Base-by-base conservation (phyloP, 2,329 filamentous ascomycete genomes). In the Rhinocladiella mackenziei region DNA sequence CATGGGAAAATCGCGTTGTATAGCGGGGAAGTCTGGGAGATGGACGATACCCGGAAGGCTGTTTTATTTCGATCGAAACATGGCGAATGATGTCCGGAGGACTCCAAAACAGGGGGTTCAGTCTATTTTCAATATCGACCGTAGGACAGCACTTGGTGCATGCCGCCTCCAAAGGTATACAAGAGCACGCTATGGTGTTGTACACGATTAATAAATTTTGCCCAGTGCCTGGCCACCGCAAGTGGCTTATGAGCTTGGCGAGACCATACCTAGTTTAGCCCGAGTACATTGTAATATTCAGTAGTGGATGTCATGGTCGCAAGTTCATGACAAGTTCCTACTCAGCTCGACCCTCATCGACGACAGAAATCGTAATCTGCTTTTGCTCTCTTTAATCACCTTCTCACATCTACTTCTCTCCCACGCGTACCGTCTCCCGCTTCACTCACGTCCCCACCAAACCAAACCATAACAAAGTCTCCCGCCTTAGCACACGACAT, bases 401-500 rank as follows among this genome's bases (percentile, higher is more conserved):
- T 35, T 22, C 13, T 7, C 11, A 23, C 31, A 4, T 10, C 30
- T 32, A 14, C 11, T 13, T 17, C 32, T 28, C 19, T 14, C 14
- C 36, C 30, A 18, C 37, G 5, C 11, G 8, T 38, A 29, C 19
- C 14, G 15, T 22, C 29, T 22, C 39, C 15, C 35, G 14, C 18
- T 22, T 22, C 11, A 19, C 11, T 20, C 23, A n/a, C 20, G 10
- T 9, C 14, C n/a, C 26, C 20, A 29, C 26, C 34, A 20, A 50
- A 30, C 31, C 32, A 36, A 18, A 43, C 36, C 45, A 49, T 42
- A 53, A 53, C 39, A 47, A 41, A 10, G 32, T 45, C 39, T 31
- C 48, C 32, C 33, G 17, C 38, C n/a, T 39, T 25, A 23, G 33
- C 37, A 45, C 48, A 48, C 48, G 40, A 46, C 55, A 49, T 44